These are phyloP conservation scores for Solanum hybrid DNA, from an alignment of 305 asterid species.

Conservation along the genomic window DNA sequence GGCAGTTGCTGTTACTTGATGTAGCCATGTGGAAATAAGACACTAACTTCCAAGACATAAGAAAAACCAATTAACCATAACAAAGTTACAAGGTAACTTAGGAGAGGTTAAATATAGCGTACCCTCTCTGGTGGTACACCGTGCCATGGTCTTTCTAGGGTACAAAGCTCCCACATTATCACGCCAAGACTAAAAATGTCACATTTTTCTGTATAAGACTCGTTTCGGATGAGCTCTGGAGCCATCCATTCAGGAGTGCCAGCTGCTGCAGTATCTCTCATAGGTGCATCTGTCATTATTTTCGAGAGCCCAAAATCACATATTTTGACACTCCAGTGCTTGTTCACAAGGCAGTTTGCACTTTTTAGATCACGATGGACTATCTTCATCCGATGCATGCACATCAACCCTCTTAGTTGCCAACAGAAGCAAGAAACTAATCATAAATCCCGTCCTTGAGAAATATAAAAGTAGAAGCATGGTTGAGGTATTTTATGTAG, in stretches of 20 bases:
- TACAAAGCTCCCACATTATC: constrained; percentile 94
- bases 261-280: constrained; percentile 71
- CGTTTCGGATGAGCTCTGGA: constrained; percentile 88
- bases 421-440: constrained; percentile 12
- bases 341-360: constrained; percentile 94
- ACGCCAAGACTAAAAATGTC: constrained; percentile 96
- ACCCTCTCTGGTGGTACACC: constrained; percentile 84
- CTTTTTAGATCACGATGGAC: constrained; percentile 94
- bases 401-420: constrained; percentile 80
- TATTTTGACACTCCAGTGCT: constrained; percentile 89
- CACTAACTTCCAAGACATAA: background rate
- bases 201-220: constrained; percentile 86
- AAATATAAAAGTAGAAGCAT: constrained; percentile 6
- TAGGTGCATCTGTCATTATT: constrained; percentile 49
- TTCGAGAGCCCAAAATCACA: constrained; percentile 98
- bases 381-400: constrained; percentile 97
- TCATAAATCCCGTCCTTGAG: background rate
- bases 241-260: constrained; percentile 99
- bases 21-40: background rate
- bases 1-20: background rate
- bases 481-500: constrained; percentile 3
- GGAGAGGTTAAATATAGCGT: constrained; percentile 4
- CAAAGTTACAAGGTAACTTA: background rate
- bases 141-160: constrained; percentile 85
- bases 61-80: background rate